A percentile compares a stretch with the other conserved stretches of the same genome.
Evolutionary conservation across 2,329 filamentous ascomycete species (phyloP).

Genomic region (Stachybotrys elegans): DNA sequence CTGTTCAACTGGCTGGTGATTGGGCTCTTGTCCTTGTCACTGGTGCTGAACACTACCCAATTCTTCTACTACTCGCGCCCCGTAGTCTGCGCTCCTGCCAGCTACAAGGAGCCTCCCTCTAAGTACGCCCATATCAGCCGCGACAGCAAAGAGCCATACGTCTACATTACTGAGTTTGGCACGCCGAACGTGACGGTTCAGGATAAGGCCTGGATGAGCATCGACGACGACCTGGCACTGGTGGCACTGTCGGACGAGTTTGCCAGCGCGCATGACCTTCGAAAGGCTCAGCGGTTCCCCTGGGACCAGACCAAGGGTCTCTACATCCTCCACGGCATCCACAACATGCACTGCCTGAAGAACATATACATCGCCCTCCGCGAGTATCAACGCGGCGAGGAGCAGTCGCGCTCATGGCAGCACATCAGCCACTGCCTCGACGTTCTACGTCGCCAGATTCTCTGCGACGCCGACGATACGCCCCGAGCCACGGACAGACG

Average conservation of each 20-base stretch:
- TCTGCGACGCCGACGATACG: slow-evolving; percentile 25
- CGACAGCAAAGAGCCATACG: background rate
- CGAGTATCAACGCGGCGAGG: slow-evolving; percentile 7
- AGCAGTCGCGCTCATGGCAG: slow-evolving; percentile 1
- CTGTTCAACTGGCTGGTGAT: no score
- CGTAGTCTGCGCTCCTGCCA: no score
- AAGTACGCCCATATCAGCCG: background rate
- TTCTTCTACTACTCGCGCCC: no score
- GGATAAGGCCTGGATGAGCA: slow-evolving; percentile 9
- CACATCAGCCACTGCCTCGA: slow-evolving; percentile 20
- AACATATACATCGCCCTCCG: slow-evolving; percentile 11
- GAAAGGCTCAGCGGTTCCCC: slow-evolving; percentile 19
- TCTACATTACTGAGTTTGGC: background rate
- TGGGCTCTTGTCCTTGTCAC: no score
- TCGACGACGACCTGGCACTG: slow-evolving; percentile 13
- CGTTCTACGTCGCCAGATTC: slow-evolving; percentile 18
- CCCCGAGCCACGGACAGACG: slow-evolving; percentile 16
- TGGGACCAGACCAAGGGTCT: slow-evolving; percentile 23
- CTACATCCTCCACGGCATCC: slow-evolving; percentile 22
- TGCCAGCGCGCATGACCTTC: slow-evolving; percentile 12
- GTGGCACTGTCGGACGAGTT: slow-evolving; percentile 16
- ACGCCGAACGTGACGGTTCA: slow-evolving; percentile 2
- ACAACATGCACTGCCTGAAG: slow-evolving; percentile 24
- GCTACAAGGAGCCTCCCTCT: background rate
- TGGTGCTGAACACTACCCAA: no score